Conservation (phyloP, 805 yeast genomes). For the Debaryomyces tyrocola region DNA sequence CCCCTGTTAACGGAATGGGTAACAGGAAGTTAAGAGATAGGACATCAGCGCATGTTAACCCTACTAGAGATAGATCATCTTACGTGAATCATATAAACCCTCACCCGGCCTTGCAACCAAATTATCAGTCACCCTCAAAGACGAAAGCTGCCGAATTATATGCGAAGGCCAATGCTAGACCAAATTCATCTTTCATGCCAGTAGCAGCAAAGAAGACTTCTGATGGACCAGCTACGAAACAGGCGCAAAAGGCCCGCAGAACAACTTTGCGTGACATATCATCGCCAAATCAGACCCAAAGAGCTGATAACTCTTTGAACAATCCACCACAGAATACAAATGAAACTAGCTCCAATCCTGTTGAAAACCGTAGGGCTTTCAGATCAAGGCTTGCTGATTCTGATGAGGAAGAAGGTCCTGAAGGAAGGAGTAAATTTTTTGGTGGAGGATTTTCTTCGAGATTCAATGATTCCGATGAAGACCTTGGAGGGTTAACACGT, state of each 20-base stretch:
- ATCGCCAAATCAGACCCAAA: background rate
- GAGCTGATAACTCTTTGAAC: background rate
- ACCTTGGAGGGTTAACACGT: conserved; percentile 2
- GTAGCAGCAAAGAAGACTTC: background rate
- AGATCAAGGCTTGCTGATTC: conserved; percentile 64
- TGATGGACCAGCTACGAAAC: background rate
- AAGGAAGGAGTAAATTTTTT: background rate
- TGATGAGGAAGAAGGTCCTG: conserved; percentile 48
- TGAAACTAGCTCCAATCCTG: background rate
- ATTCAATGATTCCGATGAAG: conserved; percentile 31
- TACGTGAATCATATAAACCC: conserved; percentile 35
- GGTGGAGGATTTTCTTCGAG: conserved; percentile 23
- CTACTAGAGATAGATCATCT: conserved; percentile 17
- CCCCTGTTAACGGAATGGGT: conserved; percentile 21
- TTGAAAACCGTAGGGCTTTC: conserved; percentile 17
- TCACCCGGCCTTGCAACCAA: conserved; percentile 41
- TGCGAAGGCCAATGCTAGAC: conserved; percentile 49
- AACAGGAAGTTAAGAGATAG: conserved; percentile 24
- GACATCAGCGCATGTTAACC: background rate
- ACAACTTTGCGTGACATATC: conserved; percentile 8
- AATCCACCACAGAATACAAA: background rate
- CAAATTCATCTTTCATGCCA: conserved; percentile 22
- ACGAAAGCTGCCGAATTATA: conserved; percentile 53
- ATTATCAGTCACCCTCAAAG: conserved; percentile 40
- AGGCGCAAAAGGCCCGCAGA: conserved; percentile 1